Conservation (phyloP, 2,329 filamentous ascomycete species). For the Pseudocercospora musae region DNA sequence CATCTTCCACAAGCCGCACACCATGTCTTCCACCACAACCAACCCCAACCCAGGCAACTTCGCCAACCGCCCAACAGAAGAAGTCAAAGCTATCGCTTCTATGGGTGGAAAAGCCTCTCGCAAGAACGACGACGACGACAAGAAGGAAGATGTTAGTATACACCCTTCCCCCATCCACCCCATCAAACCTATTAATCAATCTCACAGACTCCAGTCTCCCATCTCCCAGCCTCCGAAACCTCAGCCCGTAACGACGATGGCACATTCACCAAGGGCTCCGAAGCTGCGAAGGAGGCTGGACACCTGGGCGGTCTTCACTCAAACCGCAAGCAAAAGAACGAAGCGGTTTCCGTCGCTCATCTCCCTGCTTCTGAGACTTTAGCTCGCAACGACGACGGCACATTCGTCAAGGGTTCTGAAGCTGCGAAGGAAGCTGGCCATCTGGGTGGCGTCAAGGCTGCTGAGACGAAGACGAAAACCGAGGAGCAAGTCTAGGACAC, state of each 20-base stretch:
- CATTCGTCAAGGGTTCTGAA: conserved; percentile 29
- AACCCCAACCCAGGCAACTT: conserved; percentile 51
- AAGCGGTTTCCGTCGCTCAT: conserved; percentile 8
- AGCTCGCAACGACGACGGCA: conserved; percentile 33
- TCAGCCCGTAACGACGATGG: conserved; percentile 29
- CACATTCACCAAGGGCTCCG: conserved; percentile 24
- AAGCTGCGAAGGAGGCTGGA: conserved; percentile 24
- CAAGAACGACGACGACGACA: conserved; percentile 12
- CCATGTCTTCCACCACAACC: conserved; percentile 9
- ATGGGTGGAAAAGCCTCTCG: conserved; percentile 47
- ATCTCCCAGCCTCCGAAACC: background rate
- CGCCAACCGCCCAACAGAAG: conserved; percentile 51
- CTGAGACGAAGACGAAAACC: background rate
- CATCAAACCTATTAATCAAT: background rate
- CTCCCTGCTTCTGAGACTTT: conserved; percentile 29
- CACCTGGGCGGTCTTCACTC: conserved; percentile 24
- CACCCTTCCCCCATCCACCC: background rate
- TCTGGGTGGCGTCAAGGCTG: conserved; percentile 23
- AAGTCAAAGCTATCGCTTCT: conserved; percentile 48
- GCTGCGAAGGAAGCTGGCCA: conserved; percentile 31
- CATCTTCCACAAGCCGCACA: background rate
- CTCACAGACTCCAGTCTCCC: background rate
- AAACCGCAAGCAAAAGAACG: conserved; percentile 10
- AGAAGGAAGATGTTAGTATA: background rate
- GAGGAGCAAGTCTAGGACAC: too few species aligned